phyloP scores from a whole-genome alignment of 2,329 filamentous ascomycete species.

The Pyrenochaeta sp. region DNA sequence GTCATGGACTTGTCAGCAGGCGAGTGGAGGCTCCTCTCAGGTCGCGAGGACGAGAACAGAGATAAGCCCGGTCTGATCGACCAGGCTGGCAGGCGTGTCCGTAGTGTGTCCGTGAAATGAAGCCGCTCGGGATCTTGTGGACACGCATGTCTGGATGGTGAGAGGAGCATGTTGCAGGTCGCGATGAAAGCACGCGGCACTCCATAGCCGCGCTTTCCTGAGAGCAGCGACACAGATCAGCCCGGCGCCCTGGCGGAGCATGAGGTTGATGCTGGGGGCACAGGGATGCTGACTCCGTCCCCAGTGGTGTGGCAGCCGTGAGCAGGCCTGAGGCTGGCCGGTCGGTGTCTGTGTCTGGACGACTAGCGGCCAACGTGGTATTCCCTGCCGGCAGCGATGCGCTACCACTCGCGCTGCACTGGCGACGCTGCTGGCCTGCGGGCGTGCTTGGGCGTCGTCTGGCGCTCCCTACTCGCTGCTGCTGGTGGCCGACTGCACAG shows the following conservation, averaged over 20 bases:
- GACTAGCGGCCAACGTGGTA: conserved; percentile 4
- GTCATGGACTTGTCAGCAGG: too few species aligned
- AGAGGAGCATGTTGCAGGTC: conserved; percentile 3
- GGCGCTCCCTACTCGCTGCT: too few species aligned
- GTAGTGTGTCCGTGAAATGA: too few species aligned
- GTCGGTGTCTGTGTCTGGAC: not conserved
- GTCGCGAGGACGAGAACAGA: too few species aligned
- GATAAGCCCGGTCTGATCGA: too few species aligned
- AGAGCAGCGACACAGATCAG: conserved; percentile 1
- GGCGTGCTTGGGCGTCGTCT: conserved; percentile 7
- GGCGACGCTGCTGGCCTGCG: conserved; percentile 1
- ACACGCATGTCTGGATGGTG: too few species aligned
- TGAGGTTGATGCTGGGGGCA: conserved; percentile 4
- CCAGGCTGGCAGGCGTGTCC: too few species aligned
- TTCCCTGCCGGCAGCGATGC: not conserved
- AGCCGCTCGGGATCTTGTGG: too few species aligned
- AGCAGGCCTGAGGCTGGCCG: not conserved
- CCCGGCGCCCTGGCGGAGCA: not conserved
- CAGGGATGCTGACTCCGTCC: conserved; percentile 8
- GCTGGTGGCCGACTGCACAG: not conserved
- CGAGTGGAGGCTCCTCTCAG: too few species aligned
- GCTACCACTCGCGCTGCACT: conserved; percentile 6
- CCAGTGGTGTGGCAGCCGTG: not conserved
- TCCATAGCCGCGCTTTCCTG: conserved; percentile 14
- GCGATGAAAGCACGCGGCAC: not conserved